Evolutionary conservation across 805 yeast genomes (phyloP), one percentile per base, ranked within the genome.

Genomic region (Nakazawaea ernobii): DNA sequence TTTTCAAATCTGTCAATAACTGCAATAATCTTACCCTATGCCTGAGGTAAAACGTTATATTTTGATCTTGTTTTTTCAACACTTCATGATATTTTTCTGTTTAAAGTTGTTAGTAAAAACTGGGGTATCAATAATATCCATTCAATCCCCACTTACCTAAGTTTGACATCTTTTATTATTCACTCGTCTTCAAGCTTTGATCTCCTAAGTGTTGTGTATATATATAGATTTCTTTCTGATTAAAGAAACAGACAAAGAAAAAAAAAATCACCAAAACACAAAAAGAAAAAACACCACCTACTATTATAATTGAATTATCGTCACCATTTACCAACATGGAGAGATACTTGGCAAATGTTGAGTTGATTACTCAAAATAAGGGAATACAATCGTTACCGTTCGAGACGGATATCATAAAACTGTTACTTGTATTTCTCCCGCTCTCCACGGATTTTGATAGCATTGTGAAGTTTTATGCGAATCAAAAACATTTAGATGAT

Each of bases 11-110:
- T 9, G 26, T 10, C 13, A 46, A 29, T 9, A 46, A 26, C 15
- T 46, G 49, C 14, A 46, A 35, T 8, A 46, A 30, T 26, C 49
- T 33, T 7, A 35, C 37, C 11, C 49, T 11, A 17, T 46, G 49
- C 8, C 49, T 35, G 37, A 46, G 35, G 17, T 46, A 46, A 32
- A 46, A 46, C 8, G 41, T 36, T 17, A 46, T 40, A 20, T 35
- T 40, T 30, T 40, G 45, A 15, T 46, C 45, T 15, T 46, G 49
- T 6, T 35, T 35, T 35, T 39, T 40, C 26, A 35, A 24, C 2
- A 28, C 40, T n/a, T 39, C 40, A 6, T 33, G 43, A 35, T 45
- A 45, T 35, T 45, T 39, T 8, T 45, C 48, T 45, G 10, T 7
- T 2, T 33, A 10, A 15, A 33, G 6, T 29, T 24, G 43, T 39